phyloP scores from a whole-genome alignment of 345 rosid species.

The Arabis alpina region DNA sequence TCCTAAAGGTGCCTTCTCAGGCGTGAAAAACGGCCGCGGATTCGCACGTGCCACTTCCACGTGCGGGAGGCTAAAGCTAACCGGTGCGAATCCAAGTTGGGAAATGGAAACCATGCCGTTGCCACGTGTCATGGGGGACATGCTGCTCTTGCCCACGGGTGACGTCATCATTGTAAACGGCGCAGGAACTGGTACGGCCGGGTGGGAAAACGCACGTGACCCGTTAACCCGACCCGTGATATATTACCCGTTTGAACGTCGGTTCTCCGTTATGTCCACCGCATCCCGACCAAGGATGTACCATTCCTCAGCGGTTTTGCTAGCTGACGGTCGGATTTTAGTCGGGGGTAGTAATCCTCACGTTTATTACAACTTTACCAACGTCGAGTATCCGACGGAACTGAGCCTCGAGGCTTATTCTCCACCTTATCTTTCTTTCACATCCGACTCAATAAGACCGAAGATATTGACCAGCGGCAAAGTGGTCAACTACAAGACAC shows the following conservation, averaged over 20 bases:
- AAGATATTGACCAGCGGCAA: conserved; percentile 39
- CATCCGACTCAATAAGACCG: conserved; percentile 49
- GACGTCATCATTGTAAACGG: conserved; percentile 77
- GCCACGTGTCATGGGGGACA: conserved; percentile 86
- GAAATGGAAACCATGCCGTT: conserved; percentile 75
- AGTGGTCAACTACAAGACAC: conserved; percentile 41
- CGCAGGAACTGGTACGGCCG: conserved; percentile 66
- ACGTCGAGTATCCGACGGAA: conserved; percentile 73
- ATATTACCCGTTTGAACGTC: conserved; percentile 47
- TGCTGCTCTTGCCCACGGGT: conserved; percentile 75
- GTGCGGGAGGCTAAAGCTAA: conserved; percentile 69
- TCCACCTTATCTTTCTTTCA: conserved; percentile 63
- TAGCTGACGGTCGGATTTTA: conserved; percentile 70
- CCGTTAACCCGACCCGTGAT: conserved; percentile 64
- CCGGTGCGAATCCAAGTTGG: conserved; percentile 57
- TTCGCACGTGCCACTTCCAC: conserved; percentile 56
- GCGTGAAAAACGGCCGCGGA: conserved; percentile 29
- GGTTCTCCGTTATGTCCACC: conserved; percentile 58
- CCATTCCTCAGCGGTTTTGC: conserved; percentile 71
- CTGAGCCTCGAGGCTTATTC: conserved; percentile 73
- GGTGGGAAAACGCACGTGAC: conserved; percentile 60
- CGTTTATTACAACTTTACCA: conserved; percentile 58
- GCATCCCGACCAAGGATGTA: conserved; percentile 67
- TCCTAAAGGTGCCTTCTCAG: conserved; percentile 47
- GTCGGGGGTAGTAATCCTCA: conserved; percentile 90